Conservation (phyloP, 495 filamentous ascomycete genomes). For the Talaromyces nanjingensis region DNA sequence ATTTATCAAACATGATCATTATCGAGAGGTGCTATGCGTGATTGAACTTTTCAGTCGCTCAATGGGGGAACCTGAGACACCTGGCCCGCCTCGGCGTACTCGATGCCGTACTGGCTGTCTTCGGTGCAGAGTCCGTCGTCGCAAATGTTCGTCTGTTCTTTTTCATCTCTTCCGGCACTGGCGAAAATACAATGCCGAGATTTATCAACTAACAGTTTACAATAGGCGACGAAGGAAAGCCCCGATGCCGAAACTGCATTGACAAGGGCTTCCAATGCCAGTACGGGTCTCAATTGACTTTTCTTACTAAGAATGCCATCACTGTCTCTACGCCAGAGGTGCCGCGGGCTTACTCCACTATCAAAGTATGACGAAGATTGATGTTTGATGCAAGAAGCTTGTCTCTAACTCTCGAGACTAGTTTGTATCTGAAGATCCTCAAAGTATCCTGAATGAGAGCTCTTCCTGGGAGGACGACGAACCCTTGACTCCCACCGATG, state of each 20-base stretch:
- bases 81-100: neutral
- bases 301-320: constrained; percentile 33
- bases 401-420: no score
- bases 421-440: no score
- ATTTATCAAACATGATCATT: no score
- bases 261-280: constrained; percentile 31
- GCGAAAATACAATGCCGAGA: neutral
- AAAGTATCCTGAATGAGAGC: no score
- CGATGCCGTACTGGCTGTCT: constrained; percentile 32
- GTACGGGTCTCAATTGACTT: constrained; percentile 32
- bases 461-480: no score
- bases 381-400: no score
- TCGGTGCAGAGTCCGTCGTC: constrained; percentile 33
- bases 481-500: no score
- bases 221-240: constrained; percentile 36
- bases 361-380: no score
- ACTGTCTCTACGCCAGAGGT: constrained; percentile 22
- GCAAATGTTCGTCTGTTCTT: constrained; percentile 29
- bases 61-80: neutral
- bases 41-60: no score
- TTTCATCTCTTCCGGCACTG: neutral
- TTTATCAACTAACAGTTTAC: neutral
- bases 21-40: no score
- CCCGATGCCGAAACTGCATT: constrained; percentile 35
- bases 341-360: no score